Conservation (phyloP, 2,329 filamentous ascomycete genomes). For the Epicoccum sorghinum region DNA sequence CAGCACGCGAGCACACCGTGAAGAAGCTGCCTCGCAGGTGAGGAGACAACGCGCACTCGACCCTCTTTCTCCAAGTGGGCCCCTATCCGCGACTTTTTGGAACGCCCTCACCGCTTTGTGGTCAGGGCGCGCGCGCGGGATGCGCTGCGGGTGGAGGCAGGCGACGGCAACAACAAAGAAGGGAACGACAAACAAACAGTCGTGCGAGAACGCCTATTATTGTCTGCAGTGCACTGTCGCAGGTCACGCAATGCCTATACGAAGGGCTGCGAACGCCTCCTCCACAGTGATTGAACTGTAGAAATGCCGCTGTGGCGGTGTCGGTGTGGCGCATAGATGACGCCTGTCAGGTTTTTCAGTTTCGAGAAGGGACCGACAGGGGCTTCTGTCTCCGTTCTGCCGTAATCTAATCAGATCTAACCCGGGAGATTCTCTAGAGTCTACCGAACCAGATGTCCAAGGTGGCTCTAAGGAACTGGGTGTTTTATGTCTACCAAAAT, state of each 20-base stretch:
- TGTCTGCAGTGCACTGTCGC: not conserved
- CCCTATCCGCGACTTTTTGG: slow-evolving; percentile 18
- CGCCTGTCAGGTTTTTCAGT: not conserved
- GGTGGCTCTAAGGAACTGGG: not conserved
- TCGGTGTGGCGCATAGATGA: not conserved
- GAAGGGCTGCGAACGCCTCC: not conserved
- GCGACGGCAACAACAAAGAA: slow-evolving; percentile 6
- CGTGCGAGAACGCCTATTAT: not conserved
- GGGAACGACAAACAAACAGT: too few species aligned
- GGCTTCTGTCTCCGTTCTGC: not conserved
- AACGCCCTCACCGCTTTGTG: slow-evolving; percentile 17
- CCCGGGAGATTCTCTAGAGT: not conserved
- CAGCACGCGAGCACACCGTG: slow-evolving; percentile 16
- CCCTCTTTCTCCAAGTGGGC: slow-evolving; percentile 16
- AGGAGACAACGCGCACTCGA: slow-evolving; percentile 6
- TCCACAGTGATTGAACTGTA: not conserved
- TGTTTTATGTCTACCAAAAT: not conserved
- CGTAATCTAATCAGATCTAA: not conserved
- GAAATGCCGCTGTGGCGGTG: slow-evolving; percentile 1
- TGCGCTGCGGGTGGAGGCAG: slow-evolving; percentile 2
- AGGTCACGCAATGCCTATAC: not conserved
- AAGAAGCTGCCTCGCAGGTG: slow-evolving; percentile 8
- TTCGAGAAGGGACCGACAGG: slow-evolving; percentile 1
- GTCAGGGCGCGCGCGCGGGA: slow-evolving; percentile 18
- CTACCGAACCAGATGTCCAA: not conserved